Evolutionary conservation across 768 basidiomycete species (phyloP).

Genomic region (Sistotremastrum suecicum): DNA sequence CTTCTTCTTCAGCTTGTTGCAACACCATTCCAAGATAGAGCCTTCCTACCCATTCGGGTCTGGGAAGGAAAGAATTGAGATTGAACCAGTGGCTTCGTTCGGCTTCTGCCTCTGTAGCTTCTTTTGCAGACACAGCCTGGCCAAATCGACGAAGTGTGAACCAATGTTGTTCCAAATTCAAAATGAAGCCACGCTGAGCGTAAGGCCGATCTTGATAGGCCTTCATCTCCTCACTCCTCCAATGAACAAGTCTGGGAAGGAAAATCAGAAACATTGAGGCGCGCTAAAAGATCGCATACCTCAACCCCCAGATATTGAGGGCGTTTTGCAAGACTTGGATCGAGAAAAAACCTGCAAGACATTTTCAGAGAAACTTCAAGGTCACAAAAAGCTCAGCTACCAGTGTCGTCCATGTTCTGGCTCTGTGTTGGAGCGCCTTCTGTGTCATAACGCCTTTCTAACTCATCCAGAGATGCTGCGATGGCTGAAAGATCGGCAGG

Average conservation of each 20-base stretch:
- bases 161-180: slow-evolving; percentile 84
- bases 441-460: slow-evolving; percentile 47
- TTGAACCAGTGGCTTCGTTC: slow-evolving; percentile 76
- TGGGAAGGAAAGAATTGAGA: slow-evolving; percentile 57
- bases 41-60: slow-evolving; percentile 73
- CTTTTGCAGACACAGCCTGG: slow-evolving; percentile 18
- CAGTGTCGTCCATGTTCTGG: slow-evolving; percentile 85
- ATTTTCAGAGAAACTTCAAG: neutral
- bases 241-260: slow-evolving; percentile 51
- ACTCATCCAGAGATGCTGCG: slow-evolving; percentile 48
- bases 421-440: slow-evolving; percentile 32
- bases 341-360: slow-evolving; percentile 67
- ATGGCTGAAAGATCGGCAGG: slow-evolving; percentile 68
- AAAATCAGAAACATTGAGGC: neutral
- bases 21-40: slow-evolving; percentile 77
- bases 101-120: slow-evolving; percentile 27
- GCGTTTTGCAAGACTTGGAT: slow-evolving; percentile 81
- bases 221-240: slow-evolving; percentile 75
- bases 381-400: slow-evolving; percentile 20
- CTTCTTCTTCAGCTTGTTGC: slow-evolving; percentile 77
- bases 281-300: slow-evolving; percentile 26
- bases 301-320: slow-evolving; percentile 70
- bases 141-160: slow-evolving; percentile 79
- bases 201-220: slow-evolving; percentile 63
- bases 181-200: slow-evolving; percentile 72